Evolutionary conservation across 345 rosid species (phyloP).

Genomic region (Eucalyptus tenuipes): DNA sequence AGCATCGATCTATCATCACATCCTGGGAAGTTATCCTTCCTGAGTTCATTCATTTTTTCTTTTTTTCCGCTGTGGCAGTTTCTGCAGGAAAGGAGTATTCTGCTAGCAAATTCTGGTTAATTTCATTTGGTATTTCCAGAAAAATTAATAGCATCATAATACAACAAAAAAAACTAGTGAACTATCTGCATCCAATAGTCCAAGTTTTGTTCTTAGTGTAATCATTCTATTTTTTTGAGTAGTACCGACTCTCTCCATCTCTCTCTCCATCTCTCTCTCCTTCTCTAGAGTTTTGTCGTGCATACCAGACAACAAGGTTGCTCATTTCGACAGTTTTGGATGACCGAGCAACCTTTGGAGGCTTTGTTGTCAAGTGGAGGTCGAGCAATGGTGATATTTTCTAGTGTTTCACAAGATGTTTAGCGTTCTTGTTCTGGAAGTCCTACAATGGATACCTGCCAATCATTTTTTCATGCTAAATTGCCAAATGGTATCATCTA

Average conservation of each 20-base stretch:
- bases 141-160: not conserved
- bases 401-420: not conserved
- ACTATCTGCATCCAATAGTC: not conserved
- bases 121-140: not conserved
- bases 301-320: not conserved
- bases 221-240: not conserved
- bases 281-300: not conserved
- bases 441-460: not conserved
- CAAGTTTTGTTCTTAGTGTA: not conserved
- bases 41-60: not conserved
- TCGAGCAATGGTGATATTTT: not conserved
- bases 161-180: not conserved
- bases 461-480: not conserved
- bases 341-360: not conserved
- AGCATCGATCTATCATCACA: conserved; percentile 12
- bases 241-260: not conserved
- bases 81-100: not conserved
- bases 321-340: not conserved
- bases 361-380: not conserved
- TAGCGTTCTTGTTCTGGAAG: not conserved
- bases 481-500: not conserved
- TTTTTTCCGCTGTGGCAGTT: not conserved
- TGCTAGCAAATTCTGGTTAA: not conserved
- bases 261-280: not conserved
- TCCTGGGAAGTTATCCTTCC: conserved; percentile 17